A percentile compares a stretch with the other conserved stretches of the same genome.
Evolutionary conservation across 148 eudicot species (phyloP).

Genomic region (Fallopia convolvulus): DNA sequence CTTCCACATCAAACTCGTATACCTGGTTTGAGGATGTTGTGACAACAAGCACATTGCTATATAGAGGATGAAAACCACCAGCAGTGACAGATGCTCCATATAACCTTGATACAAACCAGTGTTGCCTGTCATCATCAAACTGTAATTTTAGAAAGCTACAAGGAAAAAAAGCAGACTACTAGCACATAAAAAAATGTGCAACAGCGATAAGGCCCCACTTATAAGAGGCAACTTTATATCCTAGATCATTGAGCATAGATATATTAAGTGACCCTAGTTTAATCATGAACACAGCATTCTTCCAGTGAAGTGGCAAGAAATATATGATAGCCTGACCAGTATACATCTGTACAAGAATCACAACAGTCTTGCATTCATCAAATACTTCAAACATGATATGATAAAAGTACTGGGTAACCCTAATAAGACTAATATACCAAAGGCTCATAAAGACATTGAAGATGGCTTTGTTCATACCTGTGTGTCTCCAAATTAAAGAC

Average conservation of each 20-base stretch:
- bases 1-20: constrained; percentile 90
- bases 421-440: not conserved
- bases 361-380: not conserved
- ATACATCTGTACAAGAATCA: not conserved
- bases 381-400: not conserved
- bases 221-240: not conserved
- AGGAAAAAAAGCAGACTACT: not conserved
- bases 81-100: constrained; percentile 92
- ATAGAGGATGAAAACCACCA: constrained; percentile 74
- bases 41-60: constrained; percentile 72
- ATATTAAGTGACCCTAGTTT: not conserved
- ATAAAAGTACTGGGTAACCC: not conserved
- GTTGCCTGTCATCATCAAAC: constrained; percentile 50
- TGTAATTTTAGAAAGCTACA: not conserved
- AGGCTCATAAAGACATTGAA: not conserved
- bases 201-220: not conserved
- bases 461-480: constrained; percentile 35
- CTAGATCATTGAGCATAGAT: not conserved
- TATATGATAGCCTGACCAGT: not conserved
- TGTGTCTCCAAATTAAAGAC: constrained; percentile 74
- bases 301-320: not conserved
- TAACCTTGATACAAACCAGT: constrained; percentile 89
- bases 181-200: not conserved
- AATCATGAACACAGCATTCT: not conserved
- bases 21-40: constrained; percentile 89